Evolutionary conservation across 257 asterid genomes (phyloP).

Genomic region (Fraxinus excelsior): DNA sequence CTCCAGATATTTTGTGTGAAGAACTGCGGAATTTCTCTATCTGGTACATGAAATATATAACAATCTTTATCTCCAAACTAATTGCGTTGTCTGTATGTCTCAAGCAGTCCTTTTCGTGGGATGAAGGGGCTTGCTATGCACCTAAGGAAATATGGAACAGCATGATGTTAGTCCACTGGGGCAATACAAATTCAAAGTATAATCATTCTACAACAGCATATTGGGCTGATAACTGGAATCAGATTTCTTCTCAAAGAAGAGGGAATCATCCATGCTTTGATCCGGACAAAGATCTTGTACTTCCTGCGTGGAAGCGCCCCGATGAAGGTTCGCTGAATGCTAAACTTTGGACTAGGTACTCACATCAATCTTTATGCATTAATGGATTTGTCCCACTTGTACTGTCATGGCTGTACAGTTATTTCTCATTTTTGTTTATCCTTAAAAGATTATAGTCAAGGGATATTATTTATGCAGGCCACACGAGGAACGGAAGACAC

Average conservation of each 20-base stretch:
- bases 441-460: slow-evolving; percentile 5
- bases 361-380: neutral
- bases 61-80: slow-evolving; percentile 20
- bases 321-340: slow-evolving; percentile 57
- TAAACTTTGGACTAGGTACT: slow-evolving; percentile 77
- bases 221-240: slow-evolving; percentile 82
- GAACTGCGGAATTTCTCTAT: neutral
- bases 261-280: slow-evolving; percentile 92
- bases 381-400: slow-evolving; percentile 1
- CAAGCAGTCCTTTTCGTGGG: slow-evolving; percentile 94
- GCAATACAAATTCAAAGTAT: slow-evolving; percentile 87
- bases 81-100: slow-evolving; percentile 26
- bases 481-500: slow-evolving; percentile 64
- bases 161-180: slow-evolving; percentile 99
- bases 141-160: slow-evolving; percentile 99
- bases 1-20: slow-evolving; percentile 3
- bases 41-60: neutral
- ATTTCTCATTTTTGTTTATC: slow-evolving; percentile 15
- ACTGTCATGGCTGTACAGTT: neutral
- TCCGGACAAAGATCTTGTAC: slow-evolving; percentile 88
- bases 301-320: slow-evolving; percentile 95
- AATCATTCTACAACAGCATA: slow-evolving; percentile 93
- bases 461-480: slow-evolving; percentile 57
- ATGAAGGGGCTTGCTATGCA: slow-evolving; percentile 99
- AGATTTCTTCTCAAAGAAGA: slow-evolving; percentile 72